Evolutionary conservation across 2,329 filamentous ascomycete species (phyloP), one percentile per base, ranked within the genome.

Genomic region (Verticillium nubilum): DNA sequence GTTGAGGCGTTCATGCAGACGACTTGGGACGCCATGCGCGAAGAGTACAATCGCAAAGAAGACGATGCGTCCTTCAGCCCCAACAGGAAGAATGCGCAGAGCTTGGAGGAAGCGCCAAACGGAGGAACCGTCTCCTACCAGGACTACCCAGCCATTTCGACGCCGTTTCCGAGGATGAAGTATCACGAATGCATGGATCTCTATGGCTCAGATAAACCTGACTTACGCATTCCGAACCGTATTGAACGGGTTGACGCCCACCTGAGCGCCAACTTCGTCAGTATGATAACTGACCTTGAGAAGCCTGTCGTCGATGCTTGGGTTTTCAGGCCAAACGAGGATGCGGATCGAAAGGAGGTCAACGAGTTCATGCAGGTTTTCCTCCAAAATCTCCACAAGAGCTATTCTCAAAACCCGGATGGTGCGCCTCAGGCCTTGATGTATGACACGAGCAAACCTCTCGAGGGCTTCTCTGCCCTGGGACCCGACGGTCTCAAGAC

Each of bases 151-250:
- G 13, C 47, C n/a, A 64, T 72, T 5, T 47, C 61, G 2, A 57
- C 64, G 2, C 72, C 76, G 0, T 90, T 91, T 64, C 77, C 72
- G 6, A 78, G 81, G 25, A 80, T 92, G 66, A 82, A 84, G 1
- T 99, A 98, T 68, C 73, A 89, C 31, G 79, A 90, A 42, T 89
- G 89, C 19, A 98, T 99, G 87, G 76, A 82, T 1, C 78, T 76
- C 2, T 96, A 93, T 68, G 95, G 95, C 12, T 90, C 86, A 4
- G 95, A 99, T 73, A 99, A 99, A 73, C 95, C 95, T 4, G 95
- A 99, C 69, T 76, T 94, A 10, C 86, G 95, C 19, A 88, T 93
- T 37, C 83, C 85, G 1, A 87, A 86, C 27, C 76, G 91, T 82
- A 91, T 96, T 62, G 78, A 76, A 57, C 78, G 79, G 1, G 79